Base-by-base conservation (phyloP, 371 early-diverging fungal species). In the Mucor racemosus region DNA sequence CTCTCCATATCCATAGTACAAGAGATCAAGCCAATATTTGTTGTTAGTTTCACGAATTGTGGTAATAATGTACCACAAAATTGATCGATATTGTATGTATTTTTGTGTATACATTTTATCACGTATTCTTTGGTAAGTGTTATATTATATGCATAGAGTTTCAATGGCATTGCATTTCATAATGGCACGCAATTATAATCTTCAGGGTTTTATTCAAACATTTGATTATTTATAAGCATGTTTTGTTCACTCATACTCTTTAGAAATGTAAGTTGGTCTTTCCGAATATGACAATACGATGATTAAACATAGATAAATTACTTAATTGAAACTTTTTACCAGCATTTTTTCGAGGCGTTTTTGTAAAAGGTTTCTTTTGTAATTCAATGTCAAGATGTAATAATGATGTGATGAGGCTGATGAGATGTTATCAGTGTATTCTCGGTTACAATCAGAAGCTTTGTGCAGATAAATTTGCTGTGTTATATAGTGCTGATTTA, bases 391-490 rank as follows among this genome's bases (percentile, higher is more conserved):
- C 4, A 17, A 44, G 44, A 17, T 44, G 44, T 44, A 44, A 44
- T 44, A 17, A n/a, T 44, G 44, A 44, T 44, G 44, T n/a, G 44
- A 44, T 44, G 44, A 44, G 44, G 44, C 44, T 44, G 44, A 50
- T 21, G 26, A 21, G 4, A 26, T 50, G 1, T 17, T 26, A 11
- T 17, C 11, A 26, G 3, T 50, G 17, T n/a, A 17, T 44, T 7
- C 17, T 44, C 2, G 17, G n/a, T 26, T 26, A 26, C 26, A 26
- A 26, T 26, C 3, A 26, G 26, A 26, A 26, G 26, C 3, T 26
- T 26, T 26, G 26, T 26, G 26, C 26, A 26, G 3, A 26, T 26
- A 26, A 26, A 3, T 26, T 26, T 26, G 26, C 26, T 26, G 26
- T 26, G 26, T 26, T 26, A n/a, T n/a, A n/a, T n/a, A 1, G 26